phyloP scores from a whole-genome alignment of 192 early-diverging fungal genomes.

The Backusella parvicylindrica region DNA sequence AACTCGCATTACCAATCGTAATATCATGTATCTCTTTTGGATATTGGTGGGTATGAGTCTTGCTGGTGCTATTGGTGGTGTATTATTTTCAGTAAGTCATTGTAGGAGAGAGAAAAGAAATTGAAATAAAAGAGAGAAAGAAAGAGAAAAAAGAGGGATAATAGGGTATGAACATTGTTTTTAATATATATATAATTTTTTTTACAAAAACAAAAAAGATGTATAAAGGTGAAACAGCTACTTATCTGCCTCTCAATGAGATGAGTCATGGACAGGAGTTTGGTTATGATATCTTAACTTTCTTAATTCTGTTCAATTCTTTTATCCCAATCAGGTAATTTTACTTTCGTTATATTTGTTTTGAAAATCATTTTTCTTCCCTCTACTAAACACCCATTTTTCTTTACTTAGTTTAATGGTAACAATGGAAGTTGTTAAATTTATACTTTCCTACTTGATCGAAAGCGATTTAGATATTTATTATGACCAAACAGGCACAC shows the following conservation, averaged over 20 bases:
- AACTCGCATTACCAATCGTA: conserved; percentile 84
- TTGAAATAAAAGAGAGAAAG: not conserved
- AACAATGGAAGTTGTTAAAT: conserved; percentile 98
- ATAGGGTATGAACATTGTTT: not conserved
- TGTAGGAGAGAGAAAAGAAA: too few relatives aligned
- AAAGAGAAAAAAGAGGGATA: too few relatives aligned
- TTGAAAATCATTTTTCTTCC: not conserved
- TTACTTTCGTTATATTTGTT: not conserved
- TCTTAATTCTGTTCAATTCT: conserved; percentile 97
- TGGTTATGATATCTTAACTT: conserved; percentile 90
- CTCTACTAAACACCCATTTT: conserved; percentile 11
- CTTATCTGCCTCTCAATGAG: conserved; percentile 37
- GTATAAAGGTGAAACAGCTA: conserved; percentile 38
- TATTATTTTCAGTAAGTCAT: conserved; percentile 49
- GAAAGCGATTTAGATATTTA: conserved; percentile 95
- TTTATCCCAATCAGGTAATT: conserved; percentile 88
- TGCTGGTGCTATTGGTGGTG: conserved; percentile 81
- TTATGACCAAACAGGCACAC: conserved; percentile 88
- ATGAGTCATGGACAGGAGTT: conserved; percentile 50
- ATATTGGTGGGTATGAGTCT: conserved; percentile 82
- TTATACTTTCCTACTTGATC: conserved; percentile 83
- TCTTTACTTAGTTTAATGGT: conserved; percentile 95
- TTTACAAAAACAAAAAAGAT: conserved; percentile 37
- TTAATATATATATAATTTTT: conserved; percentile 9
- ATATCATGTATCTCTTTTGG: conserved; percentile 90